Evolutionary conservation across 202 grass and related monocot genomes (phyloP), one percentile per base, ranked within the genome.

Genomic region (Bolboschoenoplectus hybrid): DNA sequence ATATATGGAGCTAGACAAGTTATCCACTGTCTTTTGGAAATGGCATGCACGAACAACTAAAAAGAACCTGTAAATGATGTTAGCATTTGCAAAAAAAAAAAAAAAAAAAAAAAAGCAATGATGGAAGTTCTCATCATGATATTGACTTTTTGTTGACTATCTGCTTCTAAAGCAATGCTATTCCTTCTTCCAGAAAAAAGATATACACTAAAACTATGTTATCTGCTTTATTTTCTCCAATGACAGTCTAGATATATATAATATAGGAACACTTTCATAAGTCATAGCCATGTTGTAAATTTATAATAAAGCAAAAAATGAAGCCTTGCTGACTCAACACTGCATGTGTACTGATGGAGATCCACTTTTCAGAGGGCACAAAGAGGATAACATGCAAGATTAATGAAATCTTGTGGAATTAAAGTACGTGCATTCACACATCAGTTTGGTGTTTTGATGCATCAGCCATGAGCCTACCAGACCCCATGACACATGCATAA

Each of bases 291-390:
- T 81, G 86, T 87, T 85, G 51, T 73, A 67, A 11, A 38, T 17
- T 19, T 55, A 9, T 14, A 7, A 69, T 58, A 80, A 16, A 46
- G 74, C 86, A 55, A 70, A 68, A 77, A 63, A 46, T 26, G 43
- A 4, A 19, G 2, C 19, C 51, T 9, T 58, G 89, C 88, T 90
- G 86, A 92, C 50, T 87, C 63, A 73, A 88, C 74, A 70, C 81
- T 41, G 85, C 90, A 85, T 91, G 81, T 90, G 92, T 84, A 45
- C 55, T 51, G 80, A 86, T 34, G 47, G 34, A 26, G 82, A 77
- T 88, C 43, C 14, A 2, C 26, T 3, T 63, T 34, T 55, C 80
- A 39, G 2, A 5, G n/a, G 66, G 17, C 40, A 67, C 7, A 2
- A 41, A 26, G 26, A 26, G 26, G 26, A 26, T 26, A 65, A 44